Base-by-base conservation (phyloP, 371 early-diverging fungal species). In the Mucor racemosus region DNA sequence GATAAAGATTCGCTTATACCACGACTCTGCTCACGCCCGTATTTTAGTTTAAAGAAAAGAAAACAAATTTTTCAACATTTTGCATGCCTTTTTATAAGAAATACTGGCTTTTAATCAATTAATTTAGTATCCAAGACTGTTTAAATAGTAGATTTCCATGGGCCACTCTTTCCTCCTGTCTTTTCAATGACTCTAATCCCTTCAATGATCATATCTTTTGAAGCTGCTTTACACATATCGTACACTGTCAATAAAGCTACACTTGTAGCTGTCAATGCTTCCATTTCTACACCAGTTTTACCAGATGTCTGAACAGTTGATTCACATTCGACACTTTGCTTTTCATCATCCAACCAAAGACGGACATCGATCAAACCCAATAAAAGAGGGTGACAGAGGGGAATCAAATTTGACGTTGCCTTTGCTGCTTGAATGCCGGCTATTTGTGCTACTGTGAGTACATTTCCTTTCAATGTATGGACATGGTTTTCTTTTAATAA, bases 271-370 rank as follows among this genome's bases (percentile, higher is more conserved):
- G 90, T 89, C 58, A 96, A 62, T 3, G 96, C 97, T 70, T 95
- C 96, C 94, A 96, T 96, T 66, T 97, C 97, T 0, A 95, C 96
- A 15, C 97, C 97, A 0, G 97, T 97, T 61, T 91, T 88, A 14
- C 94, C 96, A 36, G 82, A 78, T 65, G 94, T 94, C 41, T 87
- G 85, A 0, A 92, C 95, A 6, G 68, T 64, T 10, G 90, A 76
- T 70, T 86, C 84, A 68, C 84, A 78, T 71, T 82, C 81, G 40
- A 90, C 75, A 53, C 81, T 71, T 15, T 42, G 50, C 0, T 17
- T 66, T 1, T 77, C 74, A 11, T 86, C 80, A 6, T 74, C 70
- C 9, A 91, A 69, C 59, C 72, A 68, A 14, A 97, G 75, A 10
- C 84, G 75, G 21, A 96, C 90, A 13, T 86, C 79, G 6, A 93